Conservation (phyloP, 805 yeast species). For the Kluyveromyces dobzhanskii region DNA sequence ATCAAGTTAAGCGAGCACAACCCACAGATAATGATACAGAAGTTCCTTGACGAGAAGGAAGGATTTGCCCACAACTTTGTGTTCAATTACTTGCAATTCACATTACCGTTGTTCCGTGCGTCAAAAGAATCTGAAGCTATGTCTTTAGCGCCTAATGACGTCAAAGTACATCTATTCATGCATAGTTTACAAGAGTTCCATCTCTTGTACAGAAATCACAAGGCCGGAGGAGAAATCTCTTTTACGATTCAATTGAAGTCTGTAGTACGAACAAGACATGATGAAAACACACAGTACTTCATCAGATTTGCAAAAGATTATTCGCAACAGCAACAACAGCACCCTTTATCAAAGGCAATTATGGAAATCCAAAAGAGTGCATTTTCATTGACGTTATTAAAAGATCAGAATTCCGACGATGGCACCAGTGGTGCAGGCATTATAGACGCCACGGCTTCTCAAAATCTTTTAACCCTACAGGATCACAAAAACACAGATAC, state of each 20-base stretch:
- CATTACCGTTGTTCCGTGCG: conserved; percentile 23
- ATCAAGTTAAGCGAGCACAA: conserved; percentile 25
- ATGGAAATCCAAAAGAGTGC: background rate
- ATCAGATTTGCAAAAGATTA: conserved; percentile 1
- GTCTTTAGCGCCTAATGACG: background rate
- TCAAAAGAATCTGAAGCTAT: conserved; percentile 10
- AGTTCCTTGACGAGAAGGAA: conserved; percentile 22
- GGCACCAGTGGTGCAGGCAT: no score
- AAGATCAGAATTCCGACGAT: background rate
- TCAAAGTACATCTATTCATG: conserved; percentile 3
- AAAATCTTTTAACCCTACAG: background rate
- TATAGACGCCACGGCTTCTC: background rate
- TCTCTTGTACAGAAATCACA: conserved; percentile 1
- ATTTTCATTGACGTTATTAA: background rate
- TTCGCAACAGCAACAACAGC: conserved; percentile 1
- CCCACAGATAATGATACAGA: conserved; percentile 28
- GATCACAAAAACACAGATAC: background rate
- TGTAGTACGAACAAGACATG: conserved; percentile 2
- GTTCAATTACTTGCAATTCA: conserved; percentile 29
- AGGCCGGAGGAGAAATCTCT: conserved; percentile 1
- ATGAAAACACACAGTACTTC: background rate
- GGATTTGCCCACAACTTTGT: conserved; percentile 25
- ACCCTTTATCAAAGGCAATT: background rate
- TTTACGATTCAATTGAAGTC: conserved; percentile 1
- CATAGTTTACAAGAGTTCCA: conserved; percentile 7